Evolutionary conservation across 108 stramenopile species (phyloP).

Genomic region (Licmophora abbreviata): DNA sequence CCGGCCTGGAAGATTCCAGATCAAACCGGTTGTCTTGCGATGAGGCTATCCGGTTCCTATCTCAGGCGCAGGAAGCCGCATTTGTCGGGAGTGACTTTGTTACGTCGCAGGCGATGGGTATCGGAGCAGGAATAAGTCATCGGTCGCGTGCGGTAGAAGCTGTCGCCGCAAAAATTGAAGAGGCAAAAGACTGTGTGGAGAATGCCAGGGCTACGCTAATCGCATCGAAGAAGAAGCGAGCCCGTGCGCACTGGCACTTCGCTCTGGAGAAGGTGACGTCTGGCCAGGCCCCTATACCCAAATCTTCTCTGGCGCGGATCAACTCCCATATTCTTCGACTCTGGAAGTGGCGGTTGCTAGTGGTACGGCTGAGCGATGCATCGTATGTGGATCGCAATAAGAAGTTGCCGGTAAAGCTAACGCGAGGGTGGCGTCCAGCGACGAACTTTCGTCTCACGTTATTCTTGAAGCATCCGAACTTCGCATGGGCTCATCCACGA

Average conservation of each 20-base stretch:
- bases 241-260: slow-evolving; percentile 33
- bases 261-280: slow-evolving; percentile 41
- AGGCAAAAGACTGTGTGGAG: slow-evolving; percentile 1
- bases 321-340: no score
- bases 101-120: slow-evolving; percentile 22
- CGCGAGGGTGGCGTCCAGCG: slow-evolving; percentile 1
- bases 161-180: slow-evolving; percentile 15
- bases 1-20: not conserved
- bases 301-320: no score
- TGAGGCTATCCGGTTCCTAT: slow-evolving; percentile 23
- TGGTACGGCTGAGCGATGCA: no score
- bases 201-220: slow-evolving; percentile 4
- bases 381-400: not conserved
- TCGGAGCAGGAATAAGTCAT: slow-evolving; percentile 16
- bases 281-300: slow-evolving; percentile 11
- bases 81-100: slow-evolving; percentile 23
- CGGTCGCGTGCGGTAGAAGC: slow-evolving; percentile 28
- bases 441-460: not conserved
- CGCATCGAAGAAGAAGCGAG: no score
- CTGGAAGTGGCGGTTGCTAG: no score
- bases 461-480: not conserved
- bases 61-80: slow-evolving; percentile 15
- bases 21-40: slow-evolving; percentile 17
- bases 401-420: not conserved
- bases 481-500: slow-evolving; percentile 9